Conservation (phyloP, 208 protist genomes). For the Leishmania martiniquensis region DNA sequence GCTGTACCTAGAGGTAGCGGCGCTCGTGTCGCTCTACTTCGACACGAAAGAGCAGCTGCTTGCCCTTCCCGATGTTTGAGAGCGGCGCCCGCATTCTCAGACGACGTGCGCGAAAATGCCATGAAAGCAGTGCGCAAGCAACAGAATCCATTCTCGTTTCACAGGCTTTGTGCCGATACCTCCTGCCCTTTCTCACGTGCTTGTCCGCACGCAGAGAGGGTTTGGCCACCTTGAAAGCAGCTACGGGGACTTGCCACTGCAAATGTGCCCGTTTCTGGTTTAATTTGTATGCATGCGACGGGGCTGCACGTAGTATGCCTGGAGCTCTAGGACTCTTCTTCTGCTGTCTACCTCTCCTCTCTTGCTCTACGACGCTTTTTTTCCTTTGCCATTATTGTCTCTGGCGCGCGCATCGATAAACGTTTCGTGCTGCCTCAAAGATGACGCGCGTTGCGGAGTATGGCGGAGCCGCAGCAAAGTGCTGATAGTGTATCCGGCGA, state of each 20-base stretch:
- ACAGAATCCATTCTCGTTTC: background rate
- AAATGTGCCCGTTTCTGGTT: background rate
- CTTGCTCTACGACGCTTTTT: background rate
- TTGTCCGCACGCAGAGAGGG: background rate
- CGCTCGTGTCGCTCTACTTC: slow-evolving; percentile 83
- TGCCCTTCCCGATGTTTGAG: slow-evolving; percentile 38
- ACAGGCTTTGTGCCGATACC: background rate
- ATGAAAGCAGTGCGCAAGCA: background rate
- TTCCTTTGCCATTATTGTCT: slow-evolving; percentile 1
- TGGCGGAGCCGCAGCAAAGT: slow-evolving; percentile 34
- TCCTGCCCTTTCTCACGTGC: background rate
- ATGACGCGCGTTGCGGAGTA: background rate
- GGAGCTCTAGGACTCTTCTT: background rate
- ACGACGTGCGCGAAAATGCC: background rate
- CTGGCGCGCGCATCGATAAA: background rate
- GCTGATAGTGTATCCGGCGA: slow-evolving; percentile 38
- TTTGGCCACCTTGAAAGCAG: background rate
- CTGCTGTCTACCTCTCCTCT: background rate
- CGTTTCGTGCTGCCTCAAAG: background rate
- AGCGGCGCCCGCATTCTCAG: background rate
- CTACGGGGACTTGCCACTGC: background rate
- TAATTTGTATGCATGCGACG: background rate
- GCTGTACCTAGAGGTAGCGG: slow-evolving; percentile 70
- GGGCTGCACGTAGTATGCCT: background rate
- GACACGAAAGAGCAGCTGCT: slow-evolving; percentile 68